Base-by-base conservation (phyloP, 805 yeast species). In the Yarrowia sp. region DNA sequence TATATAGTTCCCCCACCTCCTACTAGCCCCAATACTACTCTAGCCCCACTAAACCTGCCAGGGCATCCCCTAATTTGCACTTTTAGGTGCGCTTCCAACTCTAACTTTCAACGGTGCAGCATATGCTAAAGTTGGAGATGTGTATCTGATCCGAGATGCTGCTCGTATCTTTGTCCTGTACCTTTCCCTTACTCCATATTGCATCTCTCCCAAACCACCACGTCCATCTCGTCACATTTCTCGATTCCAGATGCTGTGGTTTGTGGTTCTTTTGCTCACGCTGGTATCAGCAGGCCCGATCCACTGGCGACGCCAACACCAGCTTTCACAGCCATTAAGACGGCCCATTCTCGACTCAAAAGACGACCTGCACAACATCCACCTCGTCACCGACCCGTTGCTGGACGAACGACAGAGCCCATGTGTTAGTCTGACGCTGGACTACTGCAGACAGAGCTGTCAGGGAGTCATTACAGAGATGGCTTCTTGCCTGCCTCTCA, bases 71-170 rank as follows among this genome's bases (percentile, higher is more conserved):
- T 30, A 48, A 30, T 48, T 48, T 48, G 52, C 36, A 46, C 35
- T 9, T 26, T 28, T 46, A 17, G 17, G 52, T n/a, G 17, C 19
- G 54, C 54, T 35, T 36, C 52, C 21, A 48, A 48, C 54, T 48
- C 54, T 48, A 48, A 48, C 54, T 48, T 48, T 48, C 38, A 48
- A 48, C 54, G 54, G 54, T 48, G 54, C 38, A 48, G 54, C 54
- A 19, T 28, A 30, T 48, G 54, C 54, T 48, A 32, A 48, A 48
- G 54, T 48, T 48, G 54, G 54, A 48, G 54, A 48, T 48, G 54
- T 48, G 54, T 30, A 48, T 48, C 54, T 48, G 54, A 48, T 48
- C 54, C 32, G 54, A 48, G 54, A 48, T 32, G n/a, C 8, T n/a
- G 33, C 24, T 48, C 54, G 54, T 48, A 48, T 48, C 30, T 30